Evolutionary conservation across 306 rosid genomes (phyloP).

Genomic region (Ceratonia siliqua): DNA sequence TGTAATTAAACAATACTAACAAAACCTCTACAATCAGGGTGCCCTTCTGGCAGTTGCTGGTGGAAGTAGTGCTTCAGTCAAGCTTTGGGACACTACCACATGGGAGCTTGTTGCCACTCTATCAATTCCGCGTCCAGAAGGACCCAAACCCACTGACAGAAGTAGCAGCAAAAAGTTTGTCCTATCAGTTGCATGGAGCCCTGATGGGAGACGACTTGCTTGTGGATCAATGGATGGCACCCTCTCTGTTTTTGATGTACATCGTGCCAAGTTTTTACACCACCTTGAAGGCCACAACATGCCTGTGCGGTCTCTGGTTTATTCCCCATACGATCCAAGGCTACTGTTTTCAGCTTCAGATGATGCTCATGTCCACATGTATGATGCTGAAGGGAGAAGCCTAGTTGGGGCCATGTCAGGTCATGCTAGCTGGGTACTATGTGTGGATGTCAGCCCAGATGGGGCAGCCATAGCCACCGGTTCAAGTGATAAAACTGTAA

Average conservation of each 20-base stretch:
- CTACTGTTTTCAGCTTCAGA: conserved; percentile 87
- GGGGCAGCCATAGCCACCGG: conserved; percentile 92
- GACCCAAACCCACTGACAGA: conserved; percentile 80
- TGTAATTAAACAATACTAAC: conserved; percentile 11
- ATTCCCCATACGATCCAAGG: conserved; percentile 81
- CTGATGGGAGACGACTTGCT: conserved; percentile 80
- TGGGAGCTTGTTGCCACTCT: conserved; percentile 77
- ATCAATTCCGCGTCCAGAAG: conserved; percentile 89
- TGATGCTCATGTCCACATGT: conserved; percentile 89
- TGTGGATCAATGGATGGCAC: conserved; percentile 99
- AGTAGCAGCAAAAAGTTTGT: conserved; percentile 93
- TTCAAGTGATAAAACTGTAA: conserved; percentile 89
- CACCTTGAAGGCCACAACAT: conserved; percentile 95
- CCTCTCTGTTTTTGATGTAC: conserved; percentile 78
- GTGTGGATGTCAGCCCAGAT: conserved; percentile 89
- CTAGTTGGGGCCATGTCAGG: conserved; percentile 89
- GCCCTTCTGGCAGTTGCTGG: conserved; percentile 96
- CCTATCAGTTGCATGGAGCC: conserved; percentile 92
- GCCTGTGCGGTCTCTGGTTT: conserved; percentile 93
- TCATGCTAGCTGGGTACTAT: conserved; percentile 87
- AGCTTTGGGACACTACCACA: conserved; percentile 90
- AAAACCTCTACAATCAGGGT: conserved; percentile 53
- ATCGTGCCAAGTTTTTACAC: conserved; percentile 79
- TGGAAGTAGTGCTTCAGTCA: conserved; percentile 94
- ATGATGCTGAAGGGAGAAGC: conserved; percentile 87